phyloP scores from a whole-genome alignment of 768 basidiomycete genomes.

The Naganishia vishniacii region DNA sequence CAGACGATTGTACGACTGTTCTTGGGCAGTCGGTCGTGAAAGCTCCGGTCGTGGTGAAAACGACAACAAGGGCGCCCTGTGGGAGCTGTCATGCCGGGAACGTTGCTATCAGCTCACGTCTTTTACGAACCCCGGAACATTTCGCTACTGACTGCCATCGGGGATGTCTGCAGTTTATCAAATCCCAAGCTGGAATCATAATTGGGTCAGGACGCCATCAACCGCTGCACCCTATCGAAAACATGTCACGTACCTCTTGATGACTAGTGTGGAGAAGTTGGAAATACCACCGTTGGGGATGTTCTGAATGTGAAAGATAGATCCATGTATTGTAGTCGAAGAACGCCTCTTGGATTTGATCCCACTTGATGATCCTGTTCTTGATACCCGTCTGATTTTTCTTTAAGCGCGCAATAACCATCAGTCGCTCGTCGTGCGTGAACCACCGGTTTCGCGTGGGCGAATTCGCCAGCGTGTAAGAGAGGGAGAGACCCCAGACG shows the following conservation, averaged over 20 bases:
- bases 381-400: constrained; percentile 49
- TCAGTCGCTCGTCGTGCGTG: constrained; percentile 45
- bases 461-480: constrained; percentile 45
- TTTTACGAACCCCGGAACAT: no score
- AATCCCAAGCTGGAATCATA: constrained; percentile 44
- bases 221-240: no score
- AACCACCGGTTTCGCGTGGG: constrained; percentile 45
- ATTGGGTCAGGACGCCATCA: no score
- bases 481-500: constrained; percentile 43
- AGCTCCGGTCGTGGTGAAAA: constrained; percentile 44
- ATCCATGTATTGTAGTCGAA: constrained; percentile 47
- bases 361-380: constrained; percentile 41
- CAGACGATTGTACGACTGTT: constrained; percentile 44
- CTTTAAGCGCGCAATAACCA: constrained; percentile 46
- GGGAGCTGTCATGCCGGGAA: no score
- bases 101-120: no score
- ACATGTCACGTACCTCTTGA: no score
- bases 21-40: constrained; percentile 35
- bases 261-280: constrained; percentile 46
- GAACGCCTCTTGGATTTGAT: constrained; percentile 45
- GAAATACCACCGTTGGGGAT: constrained; percentile 46
- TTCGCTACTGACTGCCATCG: no score
- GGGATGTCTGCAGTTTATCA: constrained; percentile 43
- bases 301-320: constrained; percentile 22
- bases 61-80: constrained; percentile 45